Evolutionary conservation across 495 filamentous ascomycete genomes (phyloP).

Genomic region (Hyphodiscus hymeniophilus): DNA sequence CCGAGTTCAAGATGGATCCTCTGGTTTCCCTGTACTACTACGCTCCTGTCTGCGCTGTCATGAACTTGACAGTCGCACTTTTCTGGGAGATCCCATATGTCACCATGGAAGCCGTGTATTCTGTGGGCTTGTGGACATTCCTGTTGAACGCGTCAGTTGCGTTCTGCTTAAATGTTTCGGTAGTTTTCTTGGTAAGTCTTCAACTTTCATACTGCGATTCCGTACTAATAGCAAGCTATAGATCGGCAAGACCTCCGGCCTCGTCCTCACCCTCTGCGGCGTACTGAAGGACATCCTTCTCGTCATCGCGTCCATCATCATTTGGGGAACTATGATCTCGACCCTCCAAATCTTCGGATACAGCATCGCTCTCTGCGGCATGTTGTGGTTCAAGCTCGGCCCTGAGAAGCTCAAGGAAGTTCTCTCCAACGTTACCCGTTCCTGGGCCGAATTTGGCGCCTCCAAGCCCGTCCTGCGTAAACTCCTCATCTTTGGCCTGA

Average conservation of each 20-base stretch:
- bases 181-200: conserved; percentile 80
- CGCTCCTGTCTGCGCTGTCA: conserved; percentile 81
- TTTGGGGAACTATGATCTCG: conserved; percentile 80
- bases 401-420: conserved; percentile 75
- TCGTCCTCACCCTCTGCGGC: conserved; percentile 95
- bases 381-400: conserved; percentile 97
- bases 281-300: conserved; percentile 98
- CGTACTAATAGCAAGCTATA: conserved; percentile 27
- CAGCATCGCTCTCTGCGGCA: conserved; percentile 78
- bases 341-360: conserved; percentile 90
- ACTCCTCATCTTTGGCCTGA: conserved; percentile 53
- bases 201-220: conserved; percentile 23
- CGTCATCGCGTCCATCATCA: conserved; percentile 77
- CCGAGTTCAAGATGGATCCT: conserved; percentile 97
- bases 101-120: conserved; percentile 62
- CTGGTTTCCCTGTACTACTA: conserved; percentile 96
- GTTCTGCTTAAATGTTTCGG: conserved; percentile 85
- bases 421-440: conserved; percentile 55
- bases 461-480: conserved; percentile 68
- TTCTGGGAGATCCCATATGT: conserved; percentile 69
- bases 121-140: conserved; percentile 66
- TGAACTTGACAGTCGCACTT: conserved; percentile 76
- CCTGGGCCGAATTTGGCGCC: conserved; percentile 82
- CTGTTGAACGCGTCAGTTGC: conserved; percentile 75
- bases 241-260: conserved; percentile 96